These are phyloP conservation scores for Penicillium thymicola DNA, from an alignment of 2,329 filamentous ascomycete species.

Conservation along the genomic window DNA sequence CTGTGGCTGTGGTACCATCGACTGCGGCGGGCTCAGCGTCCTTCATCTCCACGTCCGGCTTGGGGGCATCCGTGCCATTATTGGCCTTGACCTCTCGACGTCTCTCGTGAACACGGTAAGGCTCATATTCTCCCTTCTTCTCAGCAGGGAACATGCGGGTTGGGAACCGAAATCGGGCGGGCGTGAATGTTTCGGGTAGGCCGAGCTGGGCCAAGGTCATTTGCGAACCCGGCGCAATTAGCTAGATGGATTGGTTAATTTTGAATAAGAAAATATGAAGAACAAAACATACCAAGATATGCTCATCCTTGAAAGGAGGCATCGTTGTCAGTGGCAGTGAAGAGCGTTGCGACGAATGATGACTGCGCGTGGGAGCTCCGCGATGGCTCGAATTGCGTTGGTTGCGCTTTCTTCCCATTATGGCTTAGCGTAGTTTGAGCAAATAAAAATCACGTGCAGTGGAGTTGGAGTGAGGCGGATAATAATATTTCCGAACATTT, in stretches of 20 bases:
- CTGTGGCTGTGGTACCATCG: constrained; percentile 10
- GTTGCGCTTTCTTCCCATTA: constrained; percentile 9
- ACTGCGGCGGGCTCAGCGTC: constrained; percentile 34
- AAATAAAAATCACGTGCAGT: constrained; percentile 6
- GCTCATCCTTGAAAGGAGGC: constrained; percentile 54
- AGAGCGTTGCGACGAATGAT: constrained; percentile 10
- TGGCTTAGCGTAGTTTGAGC: constrained; percentile 21
- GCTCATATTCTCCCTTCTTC: constrained; percentile 75
- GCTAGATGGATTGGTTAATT: constrained; percentile 28
- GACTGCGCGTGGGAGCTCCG: constrained; percentile 18
- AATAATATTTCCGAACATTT: no score
- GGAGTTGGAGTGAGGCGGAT: not conserved
- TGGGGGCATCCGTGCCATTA: constrained; percentile 30
- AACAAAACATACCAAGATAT: constrained; percentile 44
- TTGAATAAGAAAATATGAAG: not conserved
- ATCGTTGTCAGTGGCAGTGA: constrained; percentile 31
- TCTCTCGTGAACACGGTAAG: constrained; percentile 68
- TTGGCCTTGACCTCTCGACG: constrained; percentile 27
- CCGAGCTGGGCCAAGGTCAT: constrained; percentile 89
- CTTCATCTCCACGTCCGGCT: constrained; percentile 46
- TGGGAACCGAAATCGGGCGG: constrained; percentile 77
- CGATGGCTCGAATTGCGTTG: constrained; percentile 16
- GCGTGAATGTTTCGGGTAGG: constrained; percentile 84
- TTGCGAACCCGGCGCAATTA: constrained; percentile 68
- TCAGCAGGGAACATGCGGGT: constrained; percentile 88